These are phyloP conservation scores for Coprinopsis marcescibilis DNA, from an alignment of 768 basidiomycete species.

Conservation along the genomic window DNA sequence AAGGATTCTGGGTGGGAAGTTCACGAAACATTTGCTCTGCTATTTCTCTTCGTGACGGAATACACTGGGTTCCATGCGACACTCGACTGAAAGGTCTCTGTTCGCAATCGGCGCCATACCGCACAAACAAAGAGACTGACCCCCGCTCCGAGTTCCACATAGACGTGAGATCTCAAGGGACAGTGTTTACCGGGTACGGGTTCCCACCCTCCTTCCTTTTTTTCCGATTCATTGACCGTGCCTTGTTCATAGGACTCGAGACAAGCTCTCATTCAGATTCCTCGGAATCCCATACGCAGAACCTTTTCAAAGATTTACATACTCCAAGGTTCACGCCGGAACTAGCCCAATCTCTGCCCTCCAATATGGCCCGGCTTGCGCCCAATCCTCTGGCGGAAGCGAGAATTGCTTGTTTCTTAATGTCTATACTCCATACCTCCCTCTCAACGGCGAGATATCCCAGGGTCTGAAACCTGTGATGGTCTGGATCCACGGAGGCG, in stretches of 20 bases:
- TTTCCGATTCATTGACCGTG: background rate
- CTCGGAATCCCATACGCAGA: conserved; percentile 46
- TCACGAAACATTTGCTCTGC: conserved; percentile 11
- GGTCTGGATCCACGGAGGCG: conserved; percentile 49
- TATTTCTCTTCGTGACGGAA: conserved; percentile 13
- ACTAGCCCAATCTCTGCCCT: conserved; percentile 26
- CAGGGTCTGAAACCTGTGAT: conserved; percentile 34
- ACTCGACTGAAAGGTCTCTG: conserved; percentile 21
- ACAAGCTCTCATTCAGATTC: conserved; percentile 45
- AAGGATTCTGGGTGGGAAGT: background rate
- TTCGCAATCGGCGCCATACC: conserved; percentile 25
- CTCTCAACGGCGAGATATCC: conserved; percentile 12
- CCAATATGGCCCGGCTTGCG: conserved; percentile 27
- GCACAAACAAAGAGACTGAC: conserved; percentile 19
- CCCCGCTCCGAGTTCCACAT: conserved; percentile 19
- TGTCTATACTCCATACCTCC: conserved; percentile 36
- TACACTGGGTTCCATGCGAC: conserved; percentile 16
- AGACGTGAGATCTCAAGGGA: conserved; percentile 19
- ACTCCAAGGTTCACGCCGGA: conserved; percentile 28
- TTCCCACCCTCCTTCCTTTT: background rate
- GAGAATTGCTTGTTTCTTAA: conserved; percentile 47
- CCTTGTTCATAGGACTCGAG: conserved; percentile 31
- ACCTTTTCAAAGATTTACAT: conserved; percentile 36
- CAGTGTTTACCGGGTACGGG: conserved; percentile 20
- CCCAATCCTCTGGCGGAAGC: conserved; percentile 20